Conservation (phyloP, 768 basidiomycete genomes). For the Tremella mesenterica region DNA sequence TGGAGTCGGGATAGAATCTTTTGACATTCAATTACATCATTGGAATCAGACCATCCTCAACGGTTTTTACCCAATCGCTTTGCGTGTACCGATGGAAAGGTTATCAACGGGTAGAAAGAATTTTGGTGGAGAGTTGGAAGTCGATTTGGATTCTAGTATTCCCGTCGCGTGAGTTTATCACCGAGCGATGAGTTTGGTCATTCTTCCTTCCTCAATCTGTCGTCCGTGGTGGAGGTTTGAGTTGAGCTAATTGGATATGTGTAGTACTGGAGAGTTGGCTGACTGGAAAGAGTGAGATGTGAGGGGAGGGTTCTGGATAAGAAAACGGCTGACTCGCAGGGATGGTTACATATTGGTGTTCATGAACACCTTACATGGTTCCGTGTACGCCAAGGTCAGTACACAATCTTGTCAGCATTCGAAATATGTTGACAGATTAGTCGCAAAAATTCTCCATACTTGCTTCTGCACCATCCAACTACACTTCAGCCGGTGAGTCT, state of each 20-base stretch:
- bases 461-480: constrained; percentile 29
- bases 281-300: neutral
- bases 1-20: constrained; percentile 37
- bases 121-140: constrained; percentile 40
- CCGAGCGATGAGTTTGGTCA: too few relatives aligned
- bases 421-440: constrained; percentile 9
- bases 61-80: constrained; percentile 37
- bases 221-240: neutral
- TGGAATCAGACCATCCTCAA: constrained; percentile 33
- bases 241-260: neutral
- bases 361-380: constrained; percentile 39
- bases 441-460: constrained; percentile 39
- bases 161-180: constrained; percentile 27
- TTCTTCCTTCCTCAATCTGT: too few relatives aligned
- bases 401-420: neutral
- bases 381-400: constrained; percentile 35
- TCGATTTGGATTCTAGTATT: constrained; percentile 26
- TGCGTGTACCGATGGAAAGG: constrained; percentile 39
- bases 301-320: neutral
- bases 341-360: constrained; percentile 40
- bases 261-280: neutral
- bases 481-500: constrained; percentile 23
- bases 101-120: constrained; percentile 31
- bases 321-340: constrained; percentile 11
- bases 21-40: constrained; percentile 43